Base-by-base conservation (phyloP, 2,329 filamentous ascomycete species). In the Botryotinia narcissicola region DNA sequence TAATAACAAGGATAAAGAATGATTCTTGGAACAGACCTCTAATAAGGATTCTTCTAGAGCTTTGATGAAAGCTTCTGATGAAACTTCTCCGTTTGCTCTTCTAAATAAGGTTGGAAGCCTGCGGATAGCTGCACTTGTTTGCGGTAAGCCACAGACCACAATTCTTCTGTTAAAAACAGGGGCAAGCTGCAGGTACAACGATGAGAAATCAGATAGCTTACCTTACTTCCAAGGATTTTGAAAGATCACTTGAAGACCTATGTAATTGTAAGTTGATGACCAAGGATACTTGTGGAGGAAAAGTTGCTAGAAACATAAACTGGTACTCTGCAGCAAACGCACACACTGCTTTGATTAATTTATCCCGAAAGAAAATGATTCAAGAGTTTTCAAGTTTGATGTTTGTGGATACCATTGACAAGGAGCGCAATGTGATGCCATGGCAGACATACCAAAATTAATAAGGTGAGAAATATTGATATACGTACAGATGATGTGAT, bases 51-150 rank as follows among this genome's bases (percentile, higher is more conserved):
- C 32, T 73, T 75, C 67, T 64, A 74, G 62, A 67, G 73, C 67
- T 59, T 64, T 73, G 25, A 57, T 46, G 68, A 54, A 42, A 60
- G 22, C 63, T 73, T 44, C 44, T 35, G 70, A 74, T 73, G 70
- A 67, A 48, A 67, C 22, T 72, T 40, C 71, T 57, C 74, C 76
- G 77, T 79, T 79, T 78, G 77, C 71, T 75, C 60, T 70, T 61
- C 71, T 75, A 75, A 77, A 77, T 77, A 73, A 75, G 73, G 73
- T 74, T 73, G 71, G 37, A 48, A 66, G 71, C 66, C 57, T 37
- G 69, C 75, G 77, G 75, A 16, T 71, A 59, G 32, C 70, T 77
- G 76, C 77, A 78, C 75, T 71, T 73, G 76, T 75, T 75, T 76
- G 60, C 61, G 57, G 74, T 37, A 60, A 59, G 67, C 29, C 74